These are phyloP conservation scores for Pythium phragmitis DNA, from an alignment of 352 stramenopile species.

Conservation along the genomic window DNA sequence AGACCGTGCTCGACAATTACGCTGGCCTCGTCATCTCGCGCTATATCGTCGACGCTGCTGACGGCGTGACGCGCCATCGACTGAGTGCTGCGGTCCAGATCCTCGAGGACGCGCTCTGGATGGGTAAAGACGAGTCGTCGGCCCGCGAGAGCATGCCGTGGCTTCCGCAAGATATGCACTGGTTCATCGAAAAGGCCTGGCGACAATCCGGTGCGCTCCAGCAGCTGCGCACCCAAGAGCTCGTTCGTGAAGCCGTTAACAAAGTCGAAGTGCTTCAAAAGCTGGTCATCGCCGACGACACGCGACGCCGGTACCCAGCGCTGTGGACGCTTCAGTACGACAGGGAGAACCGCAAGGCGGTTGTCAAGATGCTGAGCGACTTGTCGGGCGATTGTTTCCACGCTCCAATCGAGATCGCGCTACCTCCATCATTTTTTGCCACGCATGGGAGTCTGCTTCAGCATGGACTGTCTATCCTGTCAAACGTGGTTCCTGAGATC, in stretches of 20 bases:
- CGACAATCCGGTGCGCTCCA: conserved; percentile 2
- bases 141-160: conserved; percentile 9
- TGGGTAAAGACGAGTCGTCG: conserved; percentile 6
- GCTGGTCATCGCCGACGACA: conserved; percentile 14
- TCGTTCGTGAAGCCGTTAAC: conserved; percentile 10
- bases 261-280: conserved; percentile 17
- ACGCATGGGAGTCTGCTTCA: conserved; percentile 12
- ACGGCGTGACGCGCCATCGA: neutral
- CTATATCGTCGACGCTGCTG: conserved; percentile 13
- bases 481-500: conserved; percentile 18
- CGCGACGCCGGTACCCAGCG: conserved; percentile 13
- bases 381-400: conserved; percentile 25
- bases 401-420: conserved; percentile 18
- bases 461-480: conserved; percentile 11
- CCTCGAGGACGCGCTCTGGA: conserved; percentile 16
- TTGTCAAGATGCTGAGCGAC: conserved; percentile 22
- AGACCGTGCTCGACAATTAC: conserved; percentile 25
- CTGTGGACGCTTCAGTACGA: conserved; percentile 20
- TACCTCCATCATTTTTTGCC: conserved; percentile 3
- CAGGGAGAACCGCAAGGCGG: neutral
- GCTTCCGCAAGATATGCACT: conserved; percentile 16
- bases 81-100: neutral
- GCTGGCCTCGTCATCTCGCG: conserved; percentile 16
- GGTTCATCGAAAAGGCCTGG: conserved; percentile 20
- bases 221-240: conserved; percentile 14